These are phyloP conservation scores for Monilinia polystroma DNA, from an alignment of 2,329 filamentous ascomycete species.

Conservation along the genomic window DNA sequence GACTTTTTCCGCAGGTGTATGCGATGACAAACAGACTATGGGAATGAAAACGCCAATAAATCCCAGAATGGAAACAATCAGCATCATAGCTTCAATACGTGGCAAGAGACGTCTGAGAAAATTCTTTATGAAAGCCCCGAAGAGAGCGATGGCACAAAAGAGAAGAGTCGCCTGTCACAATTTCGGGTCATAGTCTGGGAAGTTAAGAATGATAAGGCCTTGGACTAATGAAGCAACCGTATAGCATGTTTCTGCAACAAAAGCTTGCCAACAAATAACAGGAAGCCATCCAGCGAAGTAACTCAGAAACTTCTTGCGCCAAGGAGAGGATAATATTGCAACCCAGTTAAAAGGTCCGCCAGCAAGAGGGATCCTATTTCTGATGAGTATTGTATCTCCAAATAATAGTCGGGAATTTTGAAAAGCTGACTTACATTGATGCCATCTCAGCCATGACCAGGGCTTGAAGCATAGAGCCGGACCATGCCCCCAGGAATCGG, in stretches of 20 bases:
- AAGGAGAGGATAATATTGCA: slow-evolving; percentile 22
- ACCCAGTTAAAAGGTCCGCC: not conserved
- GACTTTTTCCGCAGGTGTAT: too few species aligned
- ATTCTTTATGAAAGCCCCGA: slow-evolving; percentile 23
- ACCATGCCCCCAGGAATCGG: too few species aligned
- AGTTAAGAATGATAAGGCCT: slow-evolving; percentile 10
- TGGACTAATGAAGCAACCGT: slow-evolving; percentile 10
- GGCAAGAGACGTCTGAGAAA: not conserved
- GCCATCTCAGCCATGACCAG: too few species aligned
- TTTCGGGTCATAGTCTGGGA: slow-evolving; percentile 11
- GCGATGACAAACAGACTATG: too few species aligned
- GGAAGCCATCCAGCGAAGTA: slow-evolving; percentile 25
- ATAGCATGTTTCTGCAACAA: slow-evolving; percentile 10
- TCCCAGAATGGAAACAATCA: too few species aligned
- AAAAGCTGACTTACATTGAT: too few species aligned
- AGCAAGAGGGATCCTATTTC: too few species aligned
- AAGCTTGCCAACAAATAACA: slow-evolving; percentile 16
- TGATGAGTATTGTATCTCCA: too few species aligned
- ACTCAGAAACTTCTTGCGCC: slow-evolving; percentile 23
- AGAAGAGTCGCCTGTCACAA: slow-evolving; percentile 18
- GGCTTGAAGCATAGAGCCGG: too few species aligned
- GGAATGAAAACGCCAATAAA: too few species aligned
- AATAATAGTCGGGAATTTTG: too few species aligned
- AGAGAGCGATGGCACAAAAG: slow-evolving; percentile 12
- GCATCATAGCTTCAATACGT: too few species aligned